Conservation (phyloP, 495 filamentous ascomycete species). For the Xylaria intraflava region DNA sequence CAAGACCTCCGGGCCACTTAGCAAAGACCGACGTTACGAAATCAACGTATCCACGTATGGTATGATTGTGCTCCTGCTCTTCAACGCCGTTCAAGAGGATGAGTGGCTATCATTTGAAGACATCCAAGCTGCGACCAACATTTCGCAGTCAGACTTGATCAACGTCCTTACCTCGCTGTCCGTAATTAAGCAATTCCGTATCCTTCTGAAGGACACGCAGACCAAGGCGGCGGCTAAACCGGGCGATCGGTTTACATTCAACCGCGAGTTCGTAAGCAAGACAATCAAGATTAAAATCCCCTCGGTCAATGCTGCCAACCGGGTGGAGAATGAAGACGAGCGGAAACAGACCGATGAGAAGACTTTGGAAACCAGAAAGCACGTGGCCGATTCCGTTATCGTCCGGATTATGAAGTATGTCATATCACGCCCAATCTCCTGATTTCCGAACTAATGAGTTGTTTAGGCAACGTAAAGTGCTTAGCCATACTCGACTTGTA, state of each 20-base stretch:
- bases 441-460: background rate
- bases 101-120: constrained; percentile 72
- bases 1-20: constrained; percentile 54
- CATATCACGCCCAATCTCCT: constrained; percentile 1
- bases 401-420: constrained; percentile 95
- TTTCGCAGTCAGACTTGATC: constrained; percentile 69
- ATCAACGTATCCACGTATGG: constrained; percentile 88
- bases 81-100: constrained; percentile 67
- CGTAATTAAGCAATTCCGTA: constrained; percentile 74
- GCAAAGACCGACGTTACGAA: constrained; percentile 73
- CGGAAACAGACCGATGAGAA: constrained; percentile 81
- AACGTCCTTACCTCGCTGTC: constrained; percentile 80
- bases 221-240: constrained; percentile 67
- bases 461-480: constrained; percentile 77
- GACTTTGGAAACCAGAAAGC: constrained; percentile 70
- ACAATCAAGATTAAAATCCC: constrained; percentile 73
- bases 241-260: constrained; percentile 78
- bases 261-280: constrained; percentile 73
- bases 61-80: constrained; percentile 83
- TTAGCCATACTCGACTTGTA: constrained; percentile 73
- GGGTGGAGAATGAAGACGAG: constrained; percentile 79
- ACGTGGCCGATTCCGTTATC: constrained; percentile 79
- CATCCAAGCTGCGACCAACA: constrained; percentile 74
- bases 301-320: constrained; percentile 67
- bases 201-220: constrained; percentile 78